phyloP scores from a whole-genome alignment of 345 rosid genomes.

The Salix koriyanagi region DNA sequence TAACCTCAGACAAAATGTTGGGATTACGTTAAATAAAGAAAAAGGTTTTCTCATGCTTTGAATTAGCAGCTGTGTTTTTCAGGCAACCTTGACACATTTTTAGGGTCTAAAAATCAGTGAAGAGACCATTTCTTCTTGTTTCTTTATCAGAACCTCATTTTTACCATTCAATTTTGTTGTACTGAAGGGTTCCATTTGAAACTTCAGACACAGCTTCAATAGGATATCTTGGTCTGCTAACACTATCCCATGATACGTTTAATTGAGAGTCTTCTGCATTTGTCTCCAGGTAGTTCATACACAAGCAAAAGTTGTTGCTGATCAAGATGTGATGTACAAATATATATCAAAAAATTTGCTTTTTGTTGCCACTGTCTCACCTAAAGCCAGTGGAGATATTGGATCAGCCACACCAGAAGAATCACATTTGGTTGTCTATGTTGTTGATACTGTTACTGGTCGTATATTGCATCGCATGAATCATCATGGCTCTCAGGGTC shows the following conservation, averaged over 20 bases:
- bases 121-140: not conserved
- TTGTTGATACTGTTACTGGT: slow-evolving; percentile 87
- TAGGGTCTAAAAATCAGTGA: not conserved
- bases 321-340: slow-evolving; percentile 89
- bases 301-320: slow-evolving; percentile 85
- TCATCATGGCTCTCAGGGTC: slow-evolving; percentile 95
- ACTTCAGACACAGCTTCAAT: not conserved
- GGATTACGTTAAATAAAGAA: not conserved
- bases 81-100: not conserved
- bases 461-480: slow-evolving; percentile 85
- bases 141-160: not conserved
- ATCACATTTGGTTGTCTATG: slow-evolving; percentile 71
- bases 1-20: not conserved
- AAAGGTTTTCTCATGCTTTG: not conserved
- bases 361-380: slow-evolving; percentile 85
- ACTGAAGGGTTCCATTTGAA: not conserved
- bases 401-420: slow-evolving; percentile 93
- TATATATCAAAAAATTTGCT: slow-evolving; percentile 81
- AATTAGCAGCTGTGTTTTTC: not conserved
- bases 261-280: not conserved
- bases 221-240: not conserved
- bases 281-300: slow-evolving; percentile 84
- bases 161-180: not conserved
- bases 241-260: not conserved
- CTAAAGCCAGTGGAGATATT: slow-evolving; percentile 78